Evolutionary conservation across 108 stramenopile genomes (phyloP).

Genomic region (Aurantiochytrium sp.): DNA sequence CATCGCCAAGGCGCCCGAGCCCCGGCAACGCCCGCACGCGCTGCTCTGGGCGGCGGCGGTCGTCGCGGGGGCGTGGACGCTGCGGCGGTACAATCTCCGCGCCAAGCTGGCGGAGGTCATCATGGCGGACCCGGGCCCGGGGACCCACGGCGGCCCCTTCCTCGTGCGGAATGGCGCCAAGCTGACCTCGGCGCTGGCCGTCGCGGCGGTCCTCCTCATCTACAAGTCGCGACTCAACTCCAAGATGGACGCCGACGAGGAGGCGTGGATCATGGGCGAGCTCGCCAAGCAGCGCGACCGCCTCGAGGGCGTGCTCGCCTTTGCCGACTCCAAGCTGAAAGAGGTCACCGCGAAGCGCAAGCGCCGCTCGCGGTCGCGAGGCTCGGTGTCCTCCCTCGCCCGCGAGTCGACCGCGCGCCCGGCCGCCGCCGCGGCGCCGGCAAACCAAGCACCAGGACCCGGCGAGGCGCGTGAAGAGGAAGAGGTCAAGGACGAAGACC

Average conservation of each 20-base stretch:
- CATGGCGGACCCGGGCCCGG: no score
- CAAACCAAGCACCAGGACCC: neutral
- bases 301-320: conserved; percentile 16
- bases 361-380: neutral
- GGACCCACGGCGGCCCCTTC: neutral
- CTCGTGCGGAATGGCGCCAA: neutral
- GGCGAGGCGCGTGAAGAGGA: no score
- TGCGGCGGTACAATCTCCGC: no score
- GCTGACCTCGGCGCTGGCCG: neutral
- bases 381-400: neutral
- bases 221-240: neutral
- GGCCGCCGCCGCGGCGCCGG: neutral
- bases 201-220: neutral
- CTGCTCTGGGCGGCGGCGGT: no score
- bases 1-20: no score
- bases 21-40: no score
- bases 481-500: no score
- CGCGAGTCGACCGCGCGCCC: neutral
- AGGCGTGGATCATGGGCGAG: neutral
- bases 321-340: neutral
- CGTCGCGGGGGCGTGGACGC: no score
- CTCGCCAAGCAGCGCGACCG: conserved; percentile 13
- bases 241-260: neutral
- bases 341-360: neutral
- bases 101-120: no score